These are phyloP conservation scores for Nigrospora sphaerica DNA, from an alignment of 2,329 filamentous ascomycete genomes.

Conservation along the genomic window DNA sequence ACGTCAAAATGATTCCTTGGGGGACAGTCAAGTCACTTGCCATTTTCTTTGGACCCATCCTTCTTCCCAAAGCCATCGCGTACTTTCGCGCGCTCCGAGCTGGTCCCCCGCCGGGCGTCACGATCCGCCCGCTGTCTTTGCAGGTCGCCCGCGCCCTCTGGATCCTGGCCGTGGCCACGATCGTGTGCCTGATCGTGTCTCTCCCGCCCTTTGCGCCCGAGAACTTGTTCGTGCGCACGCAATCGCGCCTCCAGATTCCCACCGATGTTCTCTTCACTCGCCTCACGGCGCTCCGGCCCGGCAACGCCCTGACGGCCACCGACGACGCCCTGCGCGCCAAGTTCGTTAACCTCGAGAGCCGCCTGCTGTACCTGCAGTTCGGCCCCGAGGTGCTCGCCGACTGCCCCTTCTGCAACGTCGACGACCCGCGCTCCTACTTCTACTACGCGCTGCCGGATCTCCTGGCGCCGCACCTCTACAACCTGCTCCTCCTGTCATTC, in stretches of 20 bases:
- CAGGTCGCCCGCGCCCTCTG: slow-evolving; percentile 50
- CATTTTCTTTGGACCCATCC: slow-evolving; percentile 62
- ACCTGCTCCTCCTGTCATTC: slow-evolving; percentile 64
- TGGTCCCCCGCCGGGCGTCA: slow-evolving; percentile 33
- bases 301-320: slow-evolving; percentile 35
- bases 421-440: slow-evolving; percentile 64
- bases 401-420: slow-evolving; percentile 77
- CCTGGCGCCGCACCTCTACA: slow-evolving; percentile 70
- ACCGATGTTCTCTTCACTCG: slow-evolving; percentile 78
- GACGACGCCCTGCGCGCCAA: slow-evolving; percentile 63
- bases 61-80: slow-evolving; percentile 58
- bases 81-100: slow-evolving; percentile 53
- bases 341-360: slow-evolving; percentile 64
- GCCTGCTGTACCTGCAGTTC: slow-evolving; percentile 76
- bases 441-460: slow-evolving; percentile 73
- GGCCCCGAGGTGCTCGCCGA: slow-evolving; percentile 66
- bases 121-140: slow-evolving; percentile 48
- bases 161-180: slow-evolving; percentile 44
- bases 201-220: slow-evolving; percentile 64
- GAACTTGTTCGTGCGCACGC: slow-evolving; percentile 74
- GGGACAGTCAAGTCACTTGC: slow-evolving; percentile 41
- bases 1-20: too few relatives aligned
- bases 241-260: slow-evolving; percentile 79
- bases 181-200: slow-evolving; percentile 51
- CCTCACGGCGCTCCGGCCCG: slow-evolving; percentile 49